phyloP scores from a whole-genome alignment of 208 protist species.

The Sergeia podlipaevii region DNA sequence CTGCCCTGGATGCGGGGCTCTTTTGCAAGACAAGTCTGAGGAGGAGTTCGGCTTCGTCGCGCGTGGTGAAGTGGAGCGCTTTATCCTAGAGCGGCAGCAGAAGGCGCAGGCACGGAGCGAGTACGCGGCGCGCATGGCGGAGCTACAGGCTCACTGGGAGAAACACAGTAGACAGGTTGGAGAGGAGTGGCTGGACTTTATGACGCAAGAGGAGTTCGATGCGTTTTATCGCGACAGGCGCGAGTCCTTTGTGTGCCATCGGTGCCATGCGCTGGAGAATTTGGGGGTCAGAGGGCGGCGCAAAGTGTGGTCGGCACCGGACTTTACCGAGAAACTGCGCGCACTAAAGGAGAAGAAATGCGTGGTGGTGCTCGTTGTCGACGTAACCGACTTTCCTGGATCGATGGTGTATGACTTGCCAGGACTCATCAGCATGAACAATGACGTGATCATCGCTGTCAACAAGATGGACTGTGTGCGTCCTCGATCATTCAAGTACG shows the following conservation, averaged over 20 bases:
- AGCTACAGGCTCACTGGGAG: constrained; percentile 86
- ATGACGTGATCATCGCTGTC: constrained; percentile 84
- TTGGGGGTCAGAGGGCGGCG: constrained; percentile 71
- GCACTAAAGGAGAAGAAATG: constrained; percentile 77
- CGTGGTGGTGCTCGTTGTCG: constrained; percentile 87
- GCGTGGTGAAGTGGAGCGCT: constrained; percentile 70
- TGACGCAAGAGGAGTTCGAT: constrained; percentile 92
- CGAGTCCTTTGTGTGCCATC: constrained; percentile 77
- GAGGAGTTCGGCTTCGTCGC: constrained; percentile 78
- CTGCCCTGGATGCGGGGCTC: constrained; percentile 83
- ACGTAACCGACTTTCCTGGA: constrained; percentile 90
- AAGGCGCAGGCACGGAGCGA: constrained; percentile 50
- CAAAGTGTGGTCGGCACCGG: constrained; percentile 86
- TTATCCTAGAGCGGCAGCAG: constrained; percentile 48
- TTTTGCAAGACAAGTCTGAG: constrained; percentile 73
- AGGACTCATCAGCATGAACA: constrained; percentile 92
- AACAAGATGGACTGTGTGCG: constrained; percentile 92
- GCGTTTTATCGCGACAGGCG: constrained; percentile 78
- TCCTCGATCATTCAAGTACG: constrained; percentile 80
- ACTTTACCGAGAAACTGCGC: constrained; percentile 85
- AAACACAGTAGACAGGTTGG: constrained; percentile 89
- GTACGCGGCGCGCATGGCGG: constrained; percentile 87
- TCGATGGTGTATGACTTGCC: constrained; percentile 90
- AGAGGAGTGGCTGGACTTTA: constrained; percentile 93
- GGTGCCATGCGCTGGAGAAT: constrained; percentile 88